These are phyloP conservation scores for Erythrophleum ivorense DNA, from an alignment of 331 rosid species.

Conservation along the genomic window DNA sequence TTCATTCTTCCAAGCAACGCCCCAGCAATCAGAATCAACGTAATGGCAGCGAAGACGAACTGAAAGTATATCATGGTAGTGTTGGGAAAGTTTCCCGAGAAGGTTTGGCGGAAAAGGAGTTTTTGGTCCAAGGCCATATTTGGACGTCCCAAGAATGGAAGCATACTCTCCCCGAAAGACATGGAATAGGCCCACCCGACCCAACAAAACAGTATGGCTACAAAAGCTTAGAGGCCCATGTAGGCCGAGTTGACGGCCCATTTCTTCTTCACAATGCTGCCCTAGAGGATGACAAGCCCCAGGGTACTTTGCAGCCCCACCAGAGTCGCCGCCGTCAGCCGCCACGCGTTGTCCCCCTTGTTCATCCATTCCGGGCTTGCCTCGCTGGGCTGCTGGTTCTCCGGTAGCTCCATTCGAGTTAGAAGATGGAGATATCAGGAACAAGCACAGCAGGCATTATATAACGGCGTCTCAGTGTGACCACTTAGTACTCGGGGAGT, in stretches of 20 bases:
- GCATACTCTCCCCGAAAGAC: constrained; percentile 41
- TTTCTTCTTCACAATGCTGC: constrained; percentile 62
- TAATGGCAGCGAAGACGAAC: constrained; percentile 56
- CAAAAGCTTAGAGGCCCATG: constrained; percentile 60
- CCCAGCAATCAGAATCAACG: constrained; percentile 51
- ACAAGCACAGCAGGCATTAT: neutral
- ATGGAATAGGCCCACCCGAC: constrained; percentile 49
- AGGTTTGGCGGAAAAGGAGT: constrained; percentile 12
- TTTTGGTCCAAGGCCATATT: constrained; percentile 22
- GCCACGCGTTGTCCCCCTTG: constrained; percentile 62
- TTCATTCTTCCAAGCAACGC: constrained; percentile 58
- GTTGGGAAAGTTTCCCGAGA: constrained; percentile 30
- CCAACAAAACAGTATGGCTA: constrained; percentile 53
- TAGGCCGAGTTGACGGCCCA: constrained; percentile 62
- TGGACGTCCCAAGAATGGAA: constrained; percentile 48
- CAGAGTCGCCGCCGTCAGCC: constrained; percentile 48
- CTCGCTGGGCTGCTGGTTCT: neutral
- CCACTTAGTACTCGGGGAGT: neutral
- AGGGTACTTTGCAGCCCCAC: constrained; percentile 61
- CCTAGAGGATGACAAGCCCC: constrained; percentile 57
- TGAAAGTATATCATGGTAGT: constrained; percentile 58
- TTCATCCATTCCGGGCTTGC: constrained; percentile 52
- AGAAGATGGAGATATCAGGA: too few species aligned
- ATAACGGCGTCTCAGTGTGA: neutral
- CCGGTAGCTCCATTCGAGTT: neutral